Percentiles rank a stretch among this genome's conserved stretches.
Evolutionary conservation across 768 basidiomycete species (phyloP).

Genomic region (Calocybe cyanea): DNA sequence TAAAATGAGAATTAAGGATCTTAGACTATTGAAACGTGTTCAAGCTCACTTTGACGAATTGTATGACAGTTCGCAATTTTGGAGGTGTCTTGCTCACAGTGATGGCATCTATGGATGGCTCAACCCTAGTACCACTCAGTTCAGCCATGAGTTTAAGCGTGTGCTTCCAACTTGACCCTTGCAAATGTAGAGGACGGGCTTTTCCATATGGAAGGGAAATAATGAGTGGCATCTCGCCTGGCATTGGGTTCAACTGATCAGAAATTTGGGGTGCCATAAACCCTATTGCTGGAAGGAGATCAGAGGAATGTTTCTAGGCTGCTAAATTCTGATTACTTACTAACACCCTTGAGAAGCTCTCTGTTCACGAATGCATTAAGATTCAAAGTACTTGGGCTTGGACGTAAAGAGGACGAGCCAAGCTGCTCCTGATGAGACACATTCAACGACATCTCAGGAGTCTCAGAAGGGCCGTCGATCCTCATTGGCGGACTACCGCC

Average conservation of each 20-base stretch:
- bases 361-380: constrained; percentile 53
- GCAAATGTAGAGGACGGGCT: constrained; percentile 65
- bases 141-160: constrained; percentile 73
- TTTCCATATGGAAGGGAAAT: constrained; percentile 72
- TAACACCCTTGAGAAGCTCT: constrained; percentile 55
- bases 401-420: background rate
- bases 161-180: constrained; percentile 71
- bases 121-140: constrained; percentile 63
- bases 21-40: background rate
- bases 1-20: background rate
- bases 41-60: constrained; percentile 66
- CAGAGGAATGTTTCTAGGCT: background rate
- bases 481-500: background rate
- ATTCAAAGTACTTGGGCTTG: constrained; percentile 22
- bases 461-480: background rate
- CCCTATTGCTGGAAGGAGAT: constrained; percentile 52
- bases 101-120: constrained; percentile 67
- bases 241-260: constrained; percentile 41
- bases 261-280: constrained; percentile 59
- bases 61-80: constrained; percentile 68
- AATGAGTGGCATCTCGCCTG: constrained; percentile 60
- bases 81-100: constrained; percentile 52
- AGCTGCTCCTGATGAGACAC: too few relatives aligned
- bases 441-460: too few relatives aligned
- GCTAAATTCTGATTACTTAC: constrained; percentile 39